Evolutionary conservation across 768 basidiomycete genomes (phyloP).

Genomic region (Pholiota conissans): DNA sequence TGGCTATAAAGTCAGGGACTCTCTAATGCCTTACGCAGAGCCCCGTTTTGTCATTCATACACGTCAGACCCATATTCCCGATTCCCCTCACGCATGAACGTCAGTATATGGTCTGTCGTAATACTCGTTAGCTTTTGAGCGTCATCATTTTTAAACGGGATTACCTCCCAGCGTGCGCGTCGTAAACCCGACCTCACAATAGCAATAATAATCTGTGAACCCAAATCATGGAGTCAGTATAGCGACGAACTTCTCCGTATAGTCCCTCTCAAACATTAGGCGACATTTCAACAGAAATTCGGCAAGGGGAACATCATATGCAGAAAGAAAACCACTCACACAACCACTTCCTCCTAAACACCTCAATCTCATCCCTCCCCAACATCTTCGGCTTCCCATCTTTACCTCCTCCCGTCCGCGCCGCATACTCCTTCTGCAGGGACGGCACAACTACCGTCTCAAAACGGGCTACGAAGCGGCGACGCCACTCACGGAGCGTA

Average conservation of each 20-base stretch:
- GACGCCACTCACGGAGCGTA: slow-evolving; percentile 78
- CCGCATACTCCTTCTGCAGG: slow-evolving; percentile 58
- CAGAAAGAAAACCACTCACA: slow-evolving; percentile 41
- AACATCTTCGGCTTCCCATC: slow-evolving; percentile 11
- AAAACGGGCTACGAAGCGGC: slow-evolving; percentile 59
- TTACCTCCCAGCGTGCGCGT: slow-evolving; percentile 66
- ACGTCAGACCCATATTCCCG: slow-evolving; percentile 55
- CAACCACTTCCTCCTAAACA: slow-evolving; percentile 76
- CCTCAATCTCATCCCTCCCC: slow-evolving; percentile 59
- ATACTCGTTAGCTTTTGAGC: not conserved
- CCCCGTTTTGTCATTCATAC: slow-evolving; percentile 34
- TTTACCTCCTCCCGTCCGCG: slow-evolving; percentile 40
- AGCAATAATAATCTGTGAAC: slow-evolving; percentile 44
- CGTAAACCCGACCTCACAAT: slow-evolving; percentile 75
- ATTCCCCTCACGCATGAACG: slow-evolving; percentile 66
- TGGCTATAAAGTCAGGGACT: no score
- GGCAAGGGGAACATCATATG: no score
- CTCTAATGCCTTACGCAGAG: no score
- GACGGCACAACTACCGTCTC: slow-evolving; percentile 59
- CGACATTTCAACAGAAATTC: no score
- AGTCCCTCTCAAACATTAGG: no score
- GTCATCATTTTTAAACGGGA: no score
- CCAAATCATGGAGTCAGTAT: no score
- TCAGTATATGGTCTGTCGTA: slow-evolving; percentile 58
- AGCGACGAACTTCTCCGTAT: no score